phyloP scores from a whole-genome alignment of 2,329 filamentous ascomycete genomes.

The Cladobotryum mycophilum region DNA sequence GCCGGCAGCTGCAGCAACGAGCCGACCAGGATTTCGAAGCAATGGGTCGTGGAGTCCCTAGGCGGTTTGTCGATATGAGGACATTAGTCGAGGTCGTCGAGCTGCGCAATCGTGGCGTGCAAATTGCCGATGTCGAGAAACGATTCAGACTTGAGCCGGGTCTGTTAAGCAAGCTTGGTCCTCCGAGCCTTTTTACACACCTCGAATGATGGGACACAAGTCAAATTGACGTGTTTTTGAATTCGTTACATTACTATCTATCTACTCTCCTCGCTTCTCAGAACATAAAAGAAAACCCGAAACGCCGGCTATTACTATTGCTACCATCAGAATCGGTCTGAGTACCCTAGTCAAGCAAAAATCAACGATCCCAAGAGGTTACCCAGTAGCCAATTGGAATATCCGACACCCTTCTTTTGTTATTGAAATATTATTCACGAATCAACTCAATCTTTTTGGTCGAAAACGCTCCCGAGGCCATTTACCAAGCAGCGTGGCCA shows the following conservation, averaged over 20 bases:
- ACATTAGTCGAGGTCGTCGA: slow-evolving; percentile 42
- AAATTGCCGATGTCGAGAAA: slow-evolving; percentile 38
- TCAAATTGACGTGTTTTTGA: not conserved
- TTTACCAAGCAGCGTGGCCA: slow-evolving; percentile 57
- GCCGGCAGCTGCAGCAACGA: slow-evolving; percentile 36
- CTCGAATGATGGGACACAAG: slow-evolving; percentile 18
- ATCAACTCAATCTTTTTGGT: not conserved
- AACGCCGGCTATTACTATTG: slow-evolving; percentile 1
- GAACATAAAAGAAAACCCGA: not conserved
- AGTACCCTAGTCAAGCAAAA: too few relatives aligned
- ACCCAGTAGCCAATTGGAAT: not conserved
- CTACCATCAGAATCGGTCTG: too few relatives aligned
- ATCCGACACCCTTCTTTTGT: not conserved
- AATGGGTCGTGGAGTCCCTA: slow-evolving; percentile 26
- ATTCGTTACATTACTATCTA: not conserved
- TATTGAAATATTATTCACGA: not conserved
- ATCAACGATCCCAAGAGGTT: not conserved
- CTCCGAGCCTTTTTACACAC: slow-evolving; percentile 32
- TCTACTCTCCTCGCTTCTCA: slow-evolving; percentile 6
- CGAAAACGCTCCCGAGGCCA: not conserved
- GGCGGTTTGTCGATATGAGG: slow-evolving; percentile 42
- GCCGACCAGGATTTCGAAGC: slow-evolving; percentile 40
- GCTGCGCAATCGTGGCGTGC: slow-evolving; percentile 35
- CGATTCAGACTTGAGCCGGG: slow-evolving; percentile 40
- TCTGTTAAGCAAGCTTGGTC: slow-evolving; percentile 40